These are phyloP conservation scores for Allium cepa DNA, from an alignment of 106 monocot genomes.

Conservation along the genomic window DNA sequence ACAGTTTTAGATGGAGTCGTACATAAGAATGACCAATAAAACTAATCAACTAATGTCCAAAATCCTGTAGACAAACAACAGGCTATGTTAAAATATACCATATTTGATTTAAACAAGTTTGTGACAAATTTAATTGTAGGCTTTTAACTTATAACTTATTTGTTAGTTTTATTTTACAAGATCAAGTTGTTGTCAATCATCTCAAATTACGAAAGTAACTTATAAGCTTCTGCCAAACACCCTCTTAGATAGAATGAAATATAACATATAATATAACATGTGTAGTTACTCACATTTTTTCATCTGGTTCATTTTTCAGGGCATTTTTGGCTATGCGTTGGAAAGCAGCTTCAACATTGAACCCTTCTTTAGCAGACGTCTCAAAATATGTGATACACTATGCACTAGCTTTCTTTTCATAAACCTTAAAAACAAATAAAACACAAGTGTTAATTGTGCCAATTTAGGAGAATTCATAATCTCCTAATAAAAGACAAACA, in stretches of 20 bases:
- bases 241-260: not conserved
- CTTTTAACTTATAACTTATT: too few species aligned
- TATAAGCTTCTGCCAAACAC: not conserved
- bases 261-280: not conserved
- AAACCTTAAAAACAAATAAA: not conserved
- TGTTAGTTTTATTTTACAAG: too few species aligned
- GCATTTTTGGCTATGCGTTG: slow-evolving; percentile 78
- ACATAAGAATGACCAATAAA: too few species aligned
- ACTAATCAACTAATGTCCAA: too few species aligned
- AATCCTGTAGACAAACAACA: too few species aligned
- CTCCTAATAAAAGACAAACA: too few species aligned
- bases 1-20: too few species aligned
- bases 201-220: not conserved
- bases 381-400: slow-evolving; percentile 66
- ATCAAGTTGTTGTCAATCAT: not conserved
- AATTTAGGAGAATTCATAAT: too few species aligned
- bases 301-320: slow-evolving; percentile 78
- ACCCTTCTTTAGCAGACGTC: slow-evolving; percentile 74
- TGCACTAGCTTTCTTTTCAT: slow-evolving; percentile 13
- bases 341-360: slow-evolving; percentile 76
- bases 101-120: too few species aligned
- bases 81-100: too few species aligned
- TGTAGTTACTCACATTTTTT: slow-evolving; percentile 54
- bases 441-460: too few species aligned
- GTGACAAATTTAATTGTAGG: too few species aligned